Base-by-base conservation (phyloP, 768 basidiomycete genomes). In the Mycena kentingensis region DNA sequence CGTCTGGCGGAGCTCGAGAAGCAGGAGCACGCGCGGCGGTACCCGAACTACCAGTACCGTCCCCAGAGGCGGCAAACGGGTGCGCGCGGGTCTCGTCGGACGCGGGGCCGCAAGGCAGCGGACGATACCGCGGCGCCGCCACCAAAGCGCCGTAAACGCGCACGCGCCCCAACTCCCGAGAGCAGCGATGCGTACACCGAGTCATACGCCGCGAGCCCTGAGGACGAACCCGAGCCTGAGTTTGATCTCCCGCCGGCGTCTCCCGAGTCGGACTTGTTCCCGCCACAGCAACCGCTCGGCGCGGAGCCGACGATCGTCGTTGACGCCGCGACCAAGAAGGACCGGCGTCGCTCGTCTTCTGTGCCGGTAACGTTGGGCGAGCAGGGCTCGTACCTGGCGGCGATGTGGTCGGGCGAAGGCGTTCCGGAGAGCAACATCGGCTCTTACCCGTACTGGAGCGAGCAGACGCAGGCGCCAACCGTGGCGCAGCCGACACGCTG, bases 311-410 rank as follows among this genome's bases (percentile, higher is more conserved):
- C 37, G 8, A 19, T 10, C 19, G 37, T 19, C 37, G 25, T 38
- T 0, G 50, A 51, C 35, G 41, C 45, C 11, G 28, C 34, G 24
- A 44, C 51, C 18, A 60, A 49, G 29, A 46, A 46, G 18, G 51
- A 47, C 28, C 58, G 58, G 6, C 47, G 58, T 4, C 58, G 58
- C 28, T 60, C 58, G 12, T 52, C 58, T 21, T 60, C 58, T 7
- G 54, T 60, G 13, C 58, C 58, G 3, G 54, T 60, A 1, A 60
- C 54, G 1, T 35, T 12, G 1, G 54, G 47, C 13, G 58, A 60
- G 26, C 58, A 55, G 25, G 39, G 38, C 28, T n/a, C n/a, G n/a
- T 52, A 34, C 46, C 42, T 43, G 18, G 37, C 46, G 11, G 24
- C 24, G 1, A 15, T 48, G 11, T 19, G 41, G 22, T 42, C 22